These are phyloP conservation scores for Chamaecrista fasciculata DNA, from an alignment of 306 rosid species.

Conservation along the genomic window DNA sequence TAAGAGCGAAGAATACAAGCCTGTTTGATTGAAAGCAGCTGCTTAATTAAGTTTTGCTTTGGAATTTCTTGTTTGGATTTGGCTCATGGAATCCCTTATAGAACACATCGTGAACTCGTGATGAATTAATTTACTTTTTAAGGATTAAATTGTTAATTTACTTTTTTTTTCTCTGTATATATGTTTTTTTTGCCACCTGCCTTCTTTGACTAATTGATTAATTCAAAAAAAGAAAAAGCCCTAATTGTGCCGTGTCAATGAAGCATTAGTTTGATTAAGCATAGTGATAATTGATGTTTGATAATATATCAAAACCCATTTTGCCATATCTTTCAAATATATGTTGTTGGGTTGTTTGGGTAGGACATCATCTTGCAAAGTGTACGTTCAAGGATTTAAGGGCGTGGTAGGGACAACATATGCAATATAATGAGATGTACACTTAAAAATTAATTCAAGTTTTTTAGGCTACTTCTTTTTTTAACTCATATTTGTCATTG, in stretches of 20 bases:
- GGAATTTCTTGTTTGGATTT: slow-evolving; percentile 34
- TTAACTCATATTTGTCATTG: slow-evolving; percentile 3
- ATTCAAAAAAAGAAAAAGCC: slow-evolving; percentile 16
- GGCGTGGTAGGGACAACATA: slow-evolving; percentile 37
- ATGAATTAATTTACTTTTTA: no score
- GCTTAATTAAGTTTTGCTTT: slow-evolving; percentile 4
- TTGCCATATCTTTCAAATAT: slow-evolving; percentile 31
- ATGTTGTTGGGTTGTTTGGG: slow-evolving; percentile 27
- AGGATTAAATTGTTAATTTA: no score
- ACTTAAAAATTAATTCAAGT: no score
- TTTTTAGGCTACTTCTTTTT: no score
- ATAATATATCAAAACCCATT: slow-evolving; percentile 32
- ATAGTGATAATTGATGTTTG: slow-evolving; percentile 22
- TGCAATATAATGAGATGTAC: slow-evolving; percentile 30
- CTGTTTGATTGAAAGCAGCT: slow-evolving; percentile 11
- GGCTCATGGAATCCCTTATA: slow-evolving; percentile 23
- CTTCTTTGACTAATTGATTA: slow-evolving; percentile 29
- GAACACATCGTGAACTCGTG: slow-evolving; percentile 18
- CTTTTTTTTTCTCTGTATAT: no score
- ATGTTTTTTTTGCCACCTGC: slow-evolving; percentile 17
- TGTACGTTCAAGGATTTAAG: slow-evolving; percentile 18
- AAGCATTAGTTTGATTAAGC: slow-evolving; percentile 32
- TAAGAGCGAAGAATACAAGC: not conserved
- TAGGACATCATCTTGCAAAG: slow-evolving; percentile 19
- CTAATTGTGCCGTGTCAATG: slow-evolving; percentile 26